Conservation (phyloP, 2,329 filamentous ascomycete species). For the Rutstroemia sp. region DNA sequence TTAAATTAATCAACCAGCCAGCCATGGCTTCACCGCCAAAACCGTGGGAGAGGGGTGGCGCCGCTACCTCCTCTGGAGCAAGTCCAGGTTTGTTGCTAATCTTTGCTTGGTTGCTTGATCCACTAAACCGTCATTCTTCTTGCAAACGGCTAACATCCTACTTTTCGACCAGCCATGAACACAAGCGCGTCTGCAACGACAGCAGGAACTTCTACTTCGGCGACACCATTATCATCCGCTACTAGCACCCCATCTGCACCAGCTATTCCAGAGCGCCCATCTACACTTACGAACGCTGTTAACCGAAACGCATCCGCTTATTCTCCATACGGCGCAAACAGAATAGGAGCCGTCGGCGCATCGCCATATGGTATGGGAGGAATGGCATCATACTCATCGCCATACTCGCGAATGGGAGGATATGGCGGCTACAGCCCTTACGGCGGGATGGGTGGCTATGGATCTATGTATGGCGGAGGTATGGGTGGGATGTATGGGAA, state of each 20-base stretch:
- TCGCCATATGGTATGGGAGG: constrained; percentile 27
- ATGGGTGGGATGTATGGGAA: constrained; percentile 34
- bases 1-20: constrained; percentile 18
- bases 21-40: constrained; percentile 80
- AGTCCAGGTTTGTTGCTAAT: constrained; percentile 23
- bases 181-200: constrained; percentile 23
- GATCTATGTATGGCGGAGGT: constrained; percentile 26
- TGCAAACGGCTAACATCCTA: constrained; percentile 8
- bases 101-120: constrained; percentile 6
- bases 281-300: constrained; percentile 68
- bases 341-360: constrained; percentile 45
- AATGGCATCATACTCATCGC: constrained; percentile 40
- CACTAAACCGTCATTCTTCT: not conserved
- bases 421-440: constrained; percentile 29
- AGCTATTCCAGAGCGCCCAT: constrained; percentile 72
- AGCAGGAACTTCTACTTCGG: constrained; percentile 35
- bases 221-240: constrained; percentile 27
- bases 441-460: constrained; percentile 37
- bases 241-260: constrained; percentile 43
- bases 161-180: constrained; percentile 28
- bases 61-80: constrained; percentile 20
- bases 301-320: constrained; percentile 86
- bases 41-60: constrained; percentile 78
- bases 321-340: constrained; percentile 52
- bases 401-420: constrained; percentile 38